These are phyloP conservation scores for Suhomyces wounanorum DNA, from an alignment of 1,139 yeast species.

Conservation along the genomic window DNA sequence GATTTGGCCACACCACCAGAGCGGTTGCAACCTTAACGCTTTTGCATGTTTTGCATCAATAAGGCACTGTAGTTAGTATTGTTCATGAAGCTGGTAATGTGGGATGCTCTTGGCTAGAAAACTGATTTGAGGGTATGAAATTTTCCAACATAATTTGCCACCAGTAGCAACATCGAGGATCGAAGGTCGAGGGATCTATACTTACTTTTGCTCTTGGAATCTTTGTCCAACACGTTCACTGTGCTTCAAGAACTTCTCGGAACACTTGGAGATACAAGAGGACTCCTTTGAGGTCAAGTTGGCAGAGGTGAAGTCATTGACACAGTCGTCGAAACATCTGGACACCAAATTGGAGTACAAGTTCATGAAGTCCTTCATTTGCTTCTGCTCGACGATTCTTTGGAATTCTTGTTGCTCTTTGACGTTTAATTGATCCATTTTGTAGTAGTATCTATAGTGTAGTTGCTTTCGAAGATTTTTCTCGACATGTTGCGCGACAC, in stretches of 20 bases:
- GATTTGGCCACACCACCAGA: not conserved
- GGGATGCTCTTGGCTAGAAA: too few relatives aligned
- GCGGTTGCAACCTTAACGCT: constrained; percentile 21
- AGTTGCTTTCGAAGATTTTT: constrained; percentile 6
- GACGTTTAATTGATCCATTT: constrained; percentile 80
- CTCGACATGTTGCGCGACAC: constrained; percentile 5
- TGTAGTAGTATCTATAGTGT: constrained; percentile 11
- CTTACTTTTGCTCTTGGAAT: constrained; percentile 91
- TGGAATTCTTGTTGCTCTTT: constrained; percentile 97
- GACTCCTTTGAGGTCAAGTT: constrained; percentile 83
- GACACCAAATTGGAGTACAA: constrained; percentile 91
- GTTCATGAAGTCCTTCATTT: constrained; percentile 98
- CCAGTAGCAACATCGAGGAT: not conserved
- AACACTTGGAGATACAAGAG: constrained; percentile 84
- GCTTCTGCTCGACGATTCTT: constrained; percentile 93
- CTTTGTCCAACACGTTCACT: constrained; percentile 98
- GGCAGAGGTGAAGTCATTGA: constrained; percentile 94
- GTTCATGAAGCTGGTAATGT: not conserved
- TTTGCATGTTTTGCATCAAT: constrained; percentile 52
- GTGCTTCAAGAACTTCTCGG: constrained; percentile 97
- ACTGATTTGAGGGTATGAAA: too few relatives aligned
- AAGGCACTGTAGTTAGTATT: constrained; percentile 34
- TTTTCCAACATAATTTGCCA: not conserved
- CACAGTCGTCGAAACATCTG: constrained; percentile 96
- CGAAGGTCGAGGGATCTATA: not conserved